Base-by-base conservation (phyloP, 2,329 filamentous ascomycete genomes). In the Magnaporthiopsis incrustans region DNA sequence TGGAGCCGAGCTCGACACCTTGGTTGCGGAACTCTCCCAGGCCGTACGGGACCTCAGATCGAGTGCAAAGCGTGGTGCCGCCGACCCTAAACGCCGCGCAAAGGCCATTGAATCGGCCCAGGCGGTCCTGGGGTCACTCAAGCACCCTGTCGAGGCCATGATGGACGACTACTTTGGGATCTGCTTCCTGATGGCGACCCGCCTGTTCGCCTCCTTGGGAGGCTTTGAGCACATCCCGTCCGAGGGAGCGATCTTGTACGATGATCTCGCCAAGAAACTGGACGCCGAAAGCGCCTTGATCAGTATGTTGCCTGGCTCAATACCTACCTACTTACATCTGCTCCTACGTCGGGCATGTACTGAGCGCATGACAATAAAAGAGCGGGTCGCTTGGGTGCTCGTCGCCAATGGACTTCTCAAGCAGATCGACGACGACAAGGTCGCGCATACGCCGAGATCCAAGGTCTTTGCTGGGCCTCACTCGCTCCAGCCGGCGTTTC, bases 131-230 rank as follows among this genome's bases (percentile, higher is more conserved):
- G 50, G 63, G 15, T 59, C 64, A 1, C 35, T 67, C 22, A 64
- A 63, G 59, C 63, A 64, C 32, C 68, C 69, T 57, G 38, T 53
- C 3, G 68, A 70, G 38, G 38, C 62, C n/a, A 57, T 67, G 53
- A 30, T 66, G n/a, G 33, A 67, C 35, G 60, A 44, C 4, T 26
- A 60, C 7, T 26, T 53, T 53, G 44, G 44, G 8, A 25, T 68
- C 6, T 61, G 65, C 25, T 64, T 68, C 7, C 65, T 71, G 15
- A 67, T 64, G 2, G 70, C 69, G 3, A 59, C 71, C 8, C 68
- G 69, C 1, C 65, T 75, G 4, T 75, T 76, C 61, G 65, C 71
- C 33, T 67, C 72, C 53, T 75, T 75, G 73, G 68, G 69, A 11
- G 70, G 67, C 0, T 76, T 77, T 61, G 71, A 73, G 8, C 59